Base-by-base conservation (phyloP, 1,284 basidiomycete species). In the Gomphus bonarii region DNA sequence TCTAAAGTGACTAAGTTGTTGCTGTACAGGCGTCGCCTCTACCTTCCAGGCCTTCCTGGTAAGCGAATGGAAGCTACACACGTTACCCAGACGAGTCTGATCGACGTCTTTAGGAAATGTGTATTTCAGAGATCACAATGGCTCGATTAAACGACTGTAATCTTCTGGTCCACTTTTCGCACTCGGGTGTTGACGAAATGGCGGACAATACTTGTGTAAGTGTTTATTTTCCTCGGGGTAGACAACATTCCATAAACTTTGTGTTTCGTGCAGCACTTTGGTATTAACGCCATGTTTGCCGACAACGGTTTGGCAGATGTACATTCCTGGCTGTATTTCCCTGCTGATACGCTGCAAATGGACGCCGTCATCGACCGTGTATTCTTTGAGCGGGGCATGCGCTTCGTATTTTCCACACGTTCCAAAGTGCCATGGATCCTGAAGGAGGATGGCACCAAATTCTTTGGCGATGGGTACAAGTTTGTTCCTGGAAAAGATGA, bases 101-200 rank as follows among this genome's bases (percentile, higher is more conserved):
- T 16, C 11, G n/a, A n/a, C 8, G n/a, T 20, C 11, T 28, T 14
- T 28, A 55, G 55, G 89, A 92, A 76, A 92, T 92, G 90, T 74
- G 88, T 59, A 70, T 91, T 59, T 91, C 88, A 2, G 90, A 92
- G 67, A 73, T 91, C 58, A 91, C 89, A n/a, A 92, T 92, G 90
- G 90, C 90, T 16, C 80, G 88, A 56, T 70, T 91, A 65, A 91
- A 91, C 70, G 78, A 85, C 65, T 88, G 87, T 74, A 92, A 92
- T 66, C 82, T 92, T 16, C 78, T 92, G 31, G 85, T 77, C 65
- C 89, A 92, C 72, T 92, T 91, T 74, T 91, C 88, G 25, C 90
- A 92, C 71, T 85, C 88, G 36, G 90, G 89, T 66, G 85, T 85
- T 79, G 65, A 67, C 58, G 65, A 67, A 78, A 83, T 84, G 79